phyloP scores from a whole-genome alignment of 306 rosid genomes.

The Fragaria vesca region DNA sequence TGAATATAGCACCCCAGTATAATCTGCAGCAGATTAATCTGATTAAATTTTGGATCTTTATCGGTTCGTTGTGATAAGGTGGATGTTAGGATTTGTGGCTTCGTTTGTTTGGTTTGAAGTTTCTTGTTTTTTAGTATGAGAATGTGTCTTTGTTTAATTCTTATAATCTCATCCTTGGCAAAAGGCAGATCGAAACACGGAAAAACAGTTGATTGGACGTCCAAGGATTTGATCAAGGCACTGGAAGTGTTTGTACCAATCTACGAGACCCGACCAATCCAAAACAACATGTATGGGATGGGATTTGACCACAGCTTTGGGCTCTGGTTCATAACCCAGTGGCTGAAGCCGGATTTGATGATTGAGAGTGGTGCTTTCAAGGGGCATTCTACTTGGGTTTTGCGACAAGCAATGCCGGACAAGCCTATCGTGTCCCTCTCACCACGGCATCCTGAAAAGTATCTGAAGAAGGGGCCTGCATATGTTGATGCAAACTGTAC shows the following conservation, averaged over 20 bases:
- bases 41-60: not conserved
- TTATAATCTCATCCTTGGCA: conserved; percentile 76
- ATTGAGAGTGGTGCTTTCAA: conserved; percentile 98
- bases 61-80: not conserved
- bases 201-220: conserved; percentile 87
- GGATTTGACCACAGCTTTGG: conserved; percentile 99
- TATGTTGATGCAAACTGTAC: conserved; percentile 95
- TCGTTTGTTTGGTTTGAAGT: conserved; percentile 15
- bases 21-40: not conserved
- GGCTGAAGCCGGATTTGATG: conserved; percentile 94
- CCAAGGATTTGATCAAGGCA: conserved; percentile 84
- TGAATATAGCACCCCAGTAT: not conserved
- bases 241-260: conserved; percentile 89
- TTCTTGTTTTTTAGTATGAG: conserved; percentile 28
- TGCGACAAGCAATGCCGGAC: conserved; percentile 93
- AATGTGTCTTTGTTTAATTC: conserved; percentile 34
- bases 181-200: conserved; percentile 99
- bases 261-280: conserved; percentile 85
- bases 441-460: conserved; percentile 97
- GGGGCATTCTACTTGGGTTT: conserved; percentile 99
- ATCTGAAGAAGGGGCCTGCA: conserved; percentile 91
- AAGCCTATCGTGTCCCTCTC: conserved; percentile 71
- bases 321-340: conserved; percentile 89
- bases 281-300: conserved; percentile 90
- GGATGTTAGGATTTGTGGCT: not conserved